Conservation (phyloP, 2,329 filamentous ascomycete genomes). For the Xylaria sp. region DNA sequence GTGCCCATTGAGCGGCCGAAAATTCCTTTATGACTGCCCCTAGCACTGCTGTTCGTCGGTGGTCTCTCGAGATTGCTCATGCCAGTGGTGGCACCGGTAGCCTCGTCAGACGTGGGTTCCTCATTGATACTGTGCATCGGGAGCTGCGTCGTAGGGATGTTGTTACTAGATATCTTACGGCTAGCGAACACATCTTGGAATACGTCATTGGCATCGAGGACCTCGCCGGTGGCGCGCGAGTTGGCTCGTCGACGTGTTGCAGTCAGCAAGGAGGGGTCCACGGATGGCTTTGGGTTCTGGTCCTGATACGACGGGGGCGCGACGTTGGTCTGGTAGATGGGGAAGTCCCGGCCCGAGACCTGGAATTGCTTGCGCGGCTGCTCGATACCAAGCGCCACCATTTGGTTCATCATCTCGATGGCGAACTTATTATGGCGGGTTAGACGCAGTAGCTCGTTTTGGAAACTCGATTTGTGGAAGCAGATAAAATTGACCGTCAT, state of each 20-base stretch:
- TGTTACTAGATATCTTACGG: slow-evolving; percentile 48
- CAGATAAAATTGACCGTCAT: slow-evolving; percentile 93
- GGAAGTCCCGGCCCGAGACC: slow-evolving; percentile 73
- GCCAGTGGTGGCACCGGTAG: slow-evolving; percentile 47
- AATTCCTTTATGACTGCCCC: slow-evolving; percentile 35
- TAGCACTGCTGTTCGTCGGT: slow-evolving; percentile 38
- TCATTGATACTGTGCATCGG: slow-evolving; percentile 45
- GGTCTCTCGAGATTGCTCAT: slow-evolving; percentile 38
- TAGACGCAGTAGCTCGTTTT: slow-evolving; percentile 91
- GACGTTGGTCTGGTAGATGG: slow-evolving; percentile 65
- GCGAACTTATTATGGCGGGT: slow-evolving; percentile 95
- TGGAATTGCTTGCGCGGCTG: slow-evolving; percentile 80
- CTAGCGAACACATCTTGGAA: slow-evolving; percentile 60
- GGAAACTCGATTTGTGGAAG: slow-evolving; percentile 98
- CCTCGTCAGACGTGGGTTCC: slow-evolving; percentile 39
- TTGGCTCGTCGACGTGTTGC: slow-evolving; percentile 47
- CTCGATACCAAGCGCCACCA: slow-evolving; percentile 86
- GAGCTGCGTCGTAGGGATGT: slow-evolving; percentile 34
- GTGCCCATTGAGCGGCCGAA: slow-evolving; percentile 43
- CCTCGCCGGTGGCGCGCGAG: slow-evolving; percentile 36
- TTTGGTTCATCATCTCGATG: slow-evolving; percentile 86
- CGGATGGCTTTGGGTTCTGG: slow-evolving; percentile 30
- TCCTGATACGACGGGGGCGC: slow-evolving; percentile 49
- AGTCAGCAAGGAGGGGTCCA: slow-evolving; percentile 44
- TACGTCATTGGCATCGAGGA: slow-evolving; percentile 49